Base-by-base conservation (phyloP, 2,329 filamentous ascomycete species). In the Byssochlamys sp. region DNA sequence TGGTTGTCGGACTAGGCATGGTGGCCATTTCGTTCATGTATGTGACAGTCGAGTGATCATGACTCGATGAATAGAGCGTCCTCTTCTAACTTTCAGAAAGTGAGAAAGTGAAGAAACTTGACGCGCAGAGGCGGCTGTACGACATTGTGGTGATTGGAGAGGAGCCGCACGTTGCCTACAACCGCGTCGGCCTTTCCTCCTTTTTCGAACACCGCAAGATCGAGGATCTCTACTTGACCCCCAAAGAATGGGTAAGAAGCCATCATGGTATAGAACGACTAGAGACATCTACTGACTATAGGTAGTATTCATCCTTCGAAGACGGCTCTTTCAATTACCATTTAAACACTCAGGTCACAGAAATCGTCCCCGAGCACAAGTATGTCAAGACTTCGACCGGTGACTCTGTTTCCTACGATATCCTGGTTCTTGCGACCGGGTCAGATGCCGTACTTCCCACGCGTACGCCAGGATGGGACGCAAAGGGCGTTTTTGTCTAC, bases 1-100 rank as follows among this genome's bases (percentile, higher is more conserved):
- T 95, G 1, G 85, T 95, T 39, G 89, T 95, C 45, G 91, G 91
- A 9, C 74, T 96, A 73, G 91, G 91, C 2, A 96, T 96, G 91
- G 91, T 96, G 51, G 90, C 88, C 45, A 87, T 94, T 64, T 86
- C 88, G 49, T 92, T 95, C 71, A 90, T 95, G 88, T 92, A 75
- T 80, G 45, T 28, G 39, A 39, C 39, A 59, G 19, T 4, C 14
- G 31, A 45, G 4, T 11, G 25, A 45, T 45, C 3, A 7, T 9
- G 14, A 24, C 7, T 9, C n/a, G 7, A 19, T 6, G 2, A 7
- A 45, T 1, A 53, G 29, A 50, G 4, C 54, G 7, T 55, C 19
- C 19, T 19, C 19, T 14, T 19, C 49, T 12, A 35, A 29, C 28
- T 48, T 5, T 10, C 29, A 12, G 64, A 62, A 65, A 95, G 90